Evolutionary conservation across 495 filamentous ascomycete genomes (phyloP).

Genomic region (Umbilicaria muhlenbergii): DNA sequence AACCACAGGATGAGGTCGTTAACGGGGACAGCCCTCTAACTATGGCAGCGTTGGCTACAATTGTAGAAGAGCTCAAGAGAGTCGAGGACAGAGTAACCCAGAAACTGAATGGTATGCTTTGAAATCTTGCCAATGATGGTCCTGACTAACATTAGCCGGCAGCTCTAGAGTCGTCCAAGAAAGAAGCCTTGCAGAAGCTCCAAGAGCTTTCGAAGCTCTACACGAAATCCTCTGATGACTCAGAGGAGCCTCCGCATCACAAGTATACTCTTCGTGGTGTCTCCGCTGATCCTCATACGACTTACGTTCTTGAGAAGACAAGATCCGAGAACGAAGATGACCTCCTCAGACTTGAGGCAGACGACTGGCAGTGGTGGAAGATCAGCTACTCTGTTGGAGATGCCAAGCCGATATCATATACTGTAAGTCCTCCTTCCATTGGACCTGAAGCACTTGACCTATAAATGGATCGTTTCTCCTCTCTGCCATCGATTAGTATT

Average conservation of each 20-base stretch:
- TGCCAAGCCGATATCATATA: constrained; percentile 18
- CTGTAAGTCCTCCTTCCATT: not conserved
- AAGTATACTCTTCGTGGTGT: constrained; percentile 37
- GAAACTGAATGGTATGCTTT: constrained; percentile 31
- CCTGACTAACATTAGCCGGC: not conserved
- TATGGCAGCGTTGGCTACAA: not conserved
- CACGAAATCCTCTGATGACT: constrained; percentile 35
- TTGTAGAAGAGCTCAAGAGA: constrained; percentile 20
- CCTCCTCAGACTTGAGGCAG: constrained; percentile 7
- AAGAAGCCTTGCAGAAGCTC: constrained; percentile 30
- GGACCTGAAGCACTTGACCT: no score
- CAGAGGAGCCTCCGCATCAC: constrained; percentile 25
- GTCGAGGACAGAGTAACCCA: constrained; percentile 28
- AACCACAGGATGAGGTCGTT: constrained; percentile 5
- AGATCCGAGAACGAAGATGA: constrained; percentile 6
- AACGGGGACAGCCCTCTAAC: constrained; percentile 7
- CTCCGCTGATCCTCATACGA: constrained; percentile 32
- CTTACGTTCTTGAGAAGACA: constrained; percentile 27
- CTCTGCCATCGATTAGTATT: no score
- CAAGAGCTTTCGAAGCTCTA: constrained; percentile 33
- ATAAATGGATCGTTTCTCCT: no score
- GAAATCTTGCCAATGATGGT: not conserved
- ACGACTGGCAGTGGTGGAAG: constrained; percentile 39
- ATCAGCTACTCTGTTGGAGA: constrained; percentile 34
- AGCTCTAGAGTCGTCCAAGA: constrained; percentile 39